Evolutionary conservation across 1,284 basidiomycete species (phyloP), one percentile per base, ranked within the genome.

Genomic region (Heliocybe sulcata): DNA sequence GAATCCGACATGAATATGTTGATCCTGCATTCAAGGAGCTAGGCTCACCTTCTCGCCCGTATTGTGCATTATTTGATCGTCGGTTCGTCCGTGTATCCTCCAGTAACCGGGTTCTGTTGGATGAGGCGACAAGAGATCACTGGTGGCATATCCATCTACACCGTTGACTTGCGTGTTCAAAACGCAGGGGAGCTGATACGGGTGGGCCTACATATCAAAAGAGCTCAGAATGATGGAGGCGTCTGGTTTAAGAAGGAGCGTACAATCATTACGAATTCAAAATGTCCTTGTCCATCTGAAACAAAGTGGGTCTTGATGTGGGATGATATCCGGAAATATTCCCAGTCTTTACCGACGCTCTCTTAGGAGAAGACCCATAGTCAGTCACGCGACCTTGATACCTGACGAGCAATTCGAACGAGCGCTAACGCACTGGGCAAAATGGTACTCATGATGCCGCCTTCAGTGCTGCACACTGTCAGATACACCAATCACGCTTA

Each of bases 231-330:
- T 53, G 23, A 49, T 25, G 11, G 29, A 12, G 12, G 4, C 29
- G 29, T 31, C 4, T 31, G 4, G 29, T 31, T 6, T 19, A 12
- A 20, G 25, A 22, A 35, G 19, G 26, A 19, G 14, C 63, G 4
- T 55, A 73, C 70, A 61, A 71, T 56, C 1, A 71, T 25, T 29
- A 70, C 65, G 2, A 66, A 55, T 49, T 73, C 70, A 42, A 61
- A 72, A 0, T 65, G 60, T 4, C 57, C 65, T 23, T 69, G 63
- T 0, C 62, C 69, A 16, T 26, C 45, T 68, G 61, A 1, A 62
- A 57, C 14, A 20, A 55, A 68, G 67, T 73, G 16, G 64, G 58
- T 1, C 63, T 20, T 0, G 60, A 49, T 26, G 47, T 60, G 9
- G 55, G 35, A 1, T 56, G 48, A 0, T 62, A 52, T 1, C 57